Conservation (phyloP, 176 grass and related monocot species). For the Typha latifolia region DNA sequence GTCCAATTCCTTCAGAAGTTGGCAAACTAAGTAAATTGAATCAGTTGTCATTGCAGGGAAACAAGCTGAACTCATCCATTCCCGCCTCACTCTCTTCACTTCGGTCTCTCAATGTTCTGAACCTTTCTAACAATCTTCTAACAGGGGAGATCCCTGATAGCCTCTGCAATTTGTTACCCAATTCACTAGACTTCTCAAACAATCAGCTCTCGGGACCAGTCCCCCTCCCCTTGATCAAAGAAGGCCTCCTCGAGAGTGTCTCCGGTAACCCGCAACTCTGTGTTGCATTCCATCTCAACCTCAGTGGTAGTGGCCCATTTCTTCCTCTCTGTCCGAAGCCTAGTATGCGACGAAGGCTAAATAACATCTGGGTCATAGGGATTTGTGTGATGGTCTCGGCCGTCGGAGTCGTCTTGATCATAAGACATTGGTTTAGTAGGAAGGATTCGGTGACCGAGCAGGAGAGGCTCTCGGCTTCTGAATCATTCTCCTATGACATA, state of each 20-base stretch:
- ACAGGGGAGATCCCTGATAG: slow-evolving; percentile 61
- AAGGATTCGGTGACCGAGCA: slow-evolving; percentile 25
- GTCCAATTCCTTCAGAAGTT: slow-evolving; percentile 44
- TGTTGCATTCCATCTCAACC: slow-evolving; percentile 61
- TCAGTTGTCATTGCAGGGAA: slow-evolving; percentile 79
- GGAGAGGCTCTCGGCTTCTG: slow-evolving; percentile 32
- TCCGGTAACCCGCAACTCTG: slow-evolving; percentile 72
- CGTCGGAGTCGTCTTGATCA: slow-evolving; percentile 25
- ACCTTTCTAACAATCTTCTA: slow-evolving; percentile 70
- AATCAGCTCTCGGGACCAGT: slow-evolving; percentile 76
- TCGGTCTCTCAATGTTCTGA: slow-evolving; percentile 66
- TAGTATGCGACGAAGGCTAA: slow-evolving; percentile 30
- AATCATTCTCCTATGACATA: slow-evolving; percentile 61
- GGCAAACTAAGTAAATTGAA: slow-evolving; percentile 44
- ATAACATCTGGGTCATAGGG: slow-evolving; percentile 45
- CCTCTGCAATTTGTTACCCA: slow-evolving; percentile 72
- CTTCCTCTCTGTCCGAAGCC: slow-evolving; percentile 56
- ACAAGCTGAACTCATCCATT: slow-evolving; percentile 53
- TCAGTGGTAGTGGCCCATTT: slow-evolving; percentile 32
- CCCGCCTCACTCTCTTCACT: slow-evolving; percentile 51
- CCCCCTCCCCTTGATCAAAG: slow-evolving; percentile 60
- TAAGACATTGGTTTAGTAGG: slow-evolving; percentile 36
- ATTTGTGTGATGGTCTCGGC: slow-evolving; percentile 35
- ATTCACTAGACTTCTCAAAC: slow-evolving; percentile 81
- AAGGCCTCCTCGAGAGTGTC: slow-evolving; percentile 70